Percentiles rank a stretch among this genome's conserved stretches.
Conservation (phyloP, 1,284 basidiomycete species). For the Gastroboletus turbinatus region DNA sequence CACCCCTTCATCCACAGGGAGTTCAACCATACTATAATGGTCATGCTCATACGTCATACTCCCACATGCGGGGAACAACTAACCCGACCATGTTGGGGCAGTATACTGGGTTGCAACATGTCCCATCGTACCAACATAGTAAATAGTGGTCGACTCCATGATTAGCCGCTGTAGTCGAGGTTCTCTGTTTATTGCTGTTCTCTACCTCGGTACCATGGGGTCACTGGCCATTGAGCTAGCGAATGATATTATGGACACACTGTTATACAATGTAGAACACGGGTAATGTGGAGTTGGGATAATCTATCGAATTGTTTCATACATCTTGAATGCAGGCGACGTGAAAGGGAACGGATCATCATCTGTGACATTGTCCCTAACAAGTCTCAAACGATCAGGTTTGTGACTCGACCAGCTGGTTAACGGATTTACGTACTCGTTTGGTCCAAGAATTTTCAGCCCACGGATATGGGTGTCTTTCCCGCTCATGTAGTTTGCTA, state of each 20-base stretch:
- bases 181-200: slow-evolving; percentile 15
- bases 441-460: slow-evolving; percentile 80
- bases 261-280: slow-evolving; percentile 32
- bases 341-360: slow-evolving; percentile 73
- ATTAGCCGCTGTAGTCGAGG: background rate
- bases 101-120: slow-evolving; percentile 30
- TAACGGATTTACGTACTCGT: slow-evolving; percentile 56
- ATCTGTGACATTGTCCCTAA: slow-evolving; percentile 46
- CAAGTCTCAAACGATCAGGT: background rate
- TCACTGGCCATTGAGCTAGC: background rate
- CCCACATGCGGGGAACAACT: slow-evolving; percentile 29
- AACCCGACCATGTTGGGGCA: slow-evolving; percentile 24
- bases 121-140: slow-evolving; percentile 32
- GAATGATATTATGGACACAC: slow-evolving; percentile 13
- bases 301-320: slow-evolving; percentile 69
- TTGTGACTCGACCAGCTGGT: background rate
- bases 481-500: slow-evolving; percentile 96
- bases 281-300: slow-evolving; percentile 24
- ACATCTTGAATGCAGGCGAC: slow-evolving; percentile 67
- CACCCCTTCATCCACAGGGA: slow-evolving; percentile 22
- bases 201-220: background rate
- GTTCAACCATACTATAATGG: slow-evolving; percentile 31
- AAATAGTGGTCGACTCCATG: slow-evolving; percentile 19
- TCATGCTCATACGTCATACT: slow-evolving; percentile 27
- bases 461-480: slow-evolving; percentile 98